These are phyloP conservation scores for Mytilinidion resinicola DNA, from an alignment of 495 filamentous ascomycete species.

Conservation along the genomic window DNA sequence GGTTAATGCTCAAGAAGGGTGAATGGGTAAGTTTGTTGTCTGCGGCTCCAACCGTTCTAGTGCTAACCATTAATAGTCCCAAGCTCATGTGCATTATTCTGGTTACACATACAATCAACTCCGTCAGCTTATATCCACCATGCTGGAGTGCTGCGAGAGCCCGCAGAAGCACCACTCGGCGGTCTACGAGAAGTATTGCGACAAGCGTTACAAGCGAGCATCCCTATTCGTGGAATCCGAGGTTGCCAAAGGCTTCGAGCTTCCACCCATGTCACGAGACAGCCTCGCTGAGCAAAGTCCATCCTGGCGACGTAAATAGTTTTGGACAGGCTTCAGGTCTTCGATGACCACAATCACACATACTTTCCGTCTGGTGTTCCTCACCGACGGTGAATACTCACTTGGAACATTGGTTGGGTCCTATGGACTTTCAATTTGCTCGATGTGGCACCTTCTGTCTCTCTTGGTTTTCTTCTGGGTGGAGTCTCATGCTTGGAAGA, in stretches of 20 bases:
- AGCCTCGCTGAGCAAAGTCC: conserved; percentile 20
- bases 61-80: conserved; percentile 47
- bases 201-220: conserved; percentile 73
- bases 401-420: no score
- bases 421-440: background rate
- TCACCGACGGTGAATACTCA: no score
- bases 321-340: background rate
- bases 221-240: conserved; percentile 72
- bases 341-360: background rate
- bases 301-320: conserved; percentile 27
- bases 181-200: conserved; percentile 86
- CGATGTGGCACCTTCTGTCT: background rate
- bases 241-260: conserved; percentile 50
- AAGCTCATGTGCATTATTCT: conserved; percentile 81
- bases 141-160: conserved; percentile 81
- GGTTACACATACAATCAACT: conserved; percentile 85
- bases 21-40: conserved; percentile 65
- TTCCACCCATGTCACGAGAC: conserved; percentile 33
- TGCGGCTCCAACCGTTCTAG: no score
- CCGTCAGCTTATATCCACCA: conserved; percentile 63
- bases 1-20: conserved; percentile 81
- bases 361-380: background rate
- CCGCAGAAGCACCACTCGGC: conserved; percentile 74
- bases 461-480: no score
- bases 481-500: background rate